These are phyloP conservation scores for Wilhelminamyces savonicus DNA, from an alignment of 805 yeast species.

Conservation along the genomic window DNA sequence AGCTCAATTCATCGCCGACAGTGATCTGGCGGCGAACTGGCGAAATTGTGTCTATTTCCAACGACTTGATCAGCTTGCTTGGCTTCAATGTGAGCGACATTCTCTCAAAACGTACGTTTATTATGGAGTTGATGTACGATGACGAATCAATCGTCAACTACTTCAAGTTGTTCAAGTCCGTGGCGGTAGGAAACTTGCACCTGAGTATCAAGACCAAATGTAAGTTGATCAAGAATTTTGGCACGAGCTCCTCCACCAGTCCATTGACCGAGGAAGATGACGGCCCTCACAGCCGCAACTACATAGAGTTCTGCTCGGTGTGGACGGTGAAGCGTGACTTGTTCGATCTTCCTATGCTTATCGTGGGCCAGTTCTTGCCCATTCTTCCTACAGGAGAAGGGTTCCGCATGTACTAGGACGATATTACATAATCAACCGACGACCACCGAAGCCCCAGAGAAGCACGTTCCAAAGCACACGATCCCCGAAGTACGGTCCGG, in stretches of 20 bases:
- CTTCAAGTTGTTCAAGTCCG: constrained; percentile 62
- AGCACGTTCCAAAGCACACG: no score
- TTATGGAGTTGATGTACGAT: constrained; percentile 73
- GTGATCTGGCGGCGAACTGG: constrained; percentile 85
- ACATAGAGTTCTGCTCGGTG: constrained; percentile 64
- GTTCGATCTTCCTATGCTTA: constrained; percentile 78
- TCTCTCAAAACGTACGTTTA: constrained; percentile 54
- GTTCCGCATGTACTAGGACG: constrained; percentile 20
- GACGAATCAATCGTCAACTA: constrained; percentile 68
- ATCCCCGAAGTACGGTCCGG: no score
- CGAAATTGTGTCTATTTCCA: constrained; percentile 73
- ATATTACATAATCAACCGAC: no score
- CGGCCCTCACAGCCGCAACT: constrained; percentile 14
- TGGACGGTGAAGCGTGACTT: constrained; percentile 84
- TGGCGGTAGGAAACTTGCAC: constrained; percentile 64
- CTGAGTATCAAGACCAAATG: constrained; percentile 48
- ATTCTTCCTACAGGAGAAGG: constrained; percentile 38
- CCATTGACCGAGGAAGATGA: constrained; percentile 7
- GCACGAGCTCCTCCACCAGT: constrained; percentile 2
- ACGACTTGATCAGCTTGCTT: constrained; percentile 65
- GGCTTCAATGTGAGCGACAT: constrained; percentile 57
- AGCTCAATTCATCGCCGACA: constrained; percentile 67
- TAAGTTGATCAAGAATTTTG: constrained; percentile 32
- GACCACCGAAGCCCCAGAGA: no score
- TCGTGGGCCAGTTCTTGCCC: constrained; percentile 77